These are phyloP conservation scores for Puccinia coronata DNA, from an alignment of 1,284 basidiomycete species.

Conservation along the genomic window DNA sequence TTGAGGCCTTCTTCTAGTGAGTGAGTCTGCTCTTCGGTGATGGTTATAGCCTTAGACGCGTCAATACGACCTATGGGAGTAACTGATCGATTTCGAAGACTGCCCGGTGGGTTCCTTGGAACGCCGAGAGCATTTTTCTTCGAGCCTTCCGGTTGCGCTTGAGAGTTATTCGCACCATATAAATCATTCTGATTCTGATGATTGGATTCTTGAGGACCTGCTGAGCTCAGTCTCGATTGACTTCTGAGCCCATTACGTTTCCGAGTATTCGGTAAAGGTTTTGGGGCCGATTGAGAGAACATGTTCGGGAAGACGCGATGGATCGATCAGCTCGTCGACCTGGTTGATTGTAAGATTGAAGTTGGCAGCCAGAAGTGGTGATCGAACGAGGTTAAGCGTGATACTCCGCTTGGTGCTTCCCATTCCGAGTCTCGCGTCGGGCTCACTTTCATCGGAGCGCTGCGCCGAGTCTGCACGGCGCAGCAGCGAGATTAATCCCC, in stretches of 20 bases:
- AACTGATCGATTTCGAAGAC: constrained; percentile 27
- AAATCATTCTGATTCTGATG: not conserved
- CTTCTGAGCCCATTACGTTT: constrained; percentile 29
- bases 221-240: constrained; percentile 39
- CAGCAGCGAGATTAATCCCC: too few relatives aligned
- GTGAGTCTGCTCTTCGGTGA: constrained; percentile 41
- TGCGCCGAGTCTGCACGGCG: too few relatives aligned
- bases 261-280: constrained; percentile 12
- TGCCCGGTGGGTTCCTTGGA: not conserved
- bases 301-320: too few relatives aligned
- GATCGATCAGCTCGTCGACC: not conserved
- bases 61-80: constrained; percentile 34
- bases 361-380: too few relatives aligned
- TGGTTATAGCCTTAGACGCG: constrained; percentile 35
- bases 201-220: constrained; percentile 24
- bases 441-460: too few relatives aligned
- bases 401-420: too few relatives aligned
- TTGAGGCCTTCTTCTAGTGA: constrained; percentile 47
- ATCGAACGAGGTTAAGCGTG: too few relatives aligned
- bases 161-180: not conserved
- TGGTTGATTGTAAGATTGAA: too few relatives aligned
- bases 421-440: too few relatives aligned
- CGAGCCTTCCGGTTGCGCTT: not conserved
- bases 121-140: constrained; percentile 17
- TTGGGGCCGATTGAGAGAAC: constrained; percentile 39